These are phyloP conservation scores for Beauveria sp. DNA, from an alignment of 2,329 filamentous ascomycete genomes.

Conservation along the genomic window DNA sequence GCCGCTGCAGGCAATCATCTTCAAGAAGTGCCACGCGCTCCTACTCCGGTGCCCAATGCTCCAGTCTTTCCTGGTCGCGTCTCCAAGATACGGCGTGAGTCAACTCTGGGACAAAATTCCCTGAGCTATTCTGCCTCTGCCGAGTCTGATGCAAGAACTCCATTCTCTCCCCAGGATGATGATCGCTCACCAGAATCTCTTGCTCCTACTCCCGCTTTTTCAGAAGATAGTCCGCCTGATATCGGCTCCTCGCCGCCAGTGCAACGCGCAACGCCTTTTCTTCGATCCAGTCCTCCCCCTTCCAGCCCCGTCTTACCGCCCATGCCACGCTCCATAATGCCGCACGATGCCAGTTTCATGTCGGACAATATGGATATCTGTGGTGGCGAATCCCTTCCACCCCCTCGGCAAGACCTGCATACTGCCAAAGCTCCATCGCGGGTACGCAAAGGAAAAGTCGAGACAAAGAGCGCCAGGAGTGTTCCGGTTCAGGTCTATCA, in stretches of 20 bases:
- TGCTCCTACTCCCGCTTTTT: constrained; percentile 43
- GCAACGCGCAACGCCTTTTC: constrained; percentile 51
- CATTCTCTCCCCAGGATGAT: constrained; percentile 40
- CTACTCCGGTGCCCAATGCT: constrained; percentile 62
- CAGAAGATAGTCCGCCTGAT: constrained; percentile 65
- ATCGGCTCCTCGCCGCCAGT: constrained; percentile 89
- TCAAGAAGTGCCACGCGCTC: constrained; percentile 67
- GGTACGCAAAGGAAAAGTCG: constrained; percentile 1
- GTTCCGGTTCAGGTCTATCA: constrained; percentile 38
- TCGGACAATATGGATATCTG: constrained; percentile 63
- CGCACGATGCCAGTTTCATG: constrained; percentile 76
- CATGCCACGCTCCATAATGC: constrained; percentile 51
- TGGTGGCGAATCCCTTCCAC: constrained; percentile 48
- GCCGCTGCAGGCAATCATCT: constrained; percentile 42
- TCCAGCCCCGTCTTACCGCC: constrained; percentile 74
- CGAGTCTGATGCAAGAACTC: constrained; percentile 27
- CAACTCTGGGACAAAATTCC: constrained; percentile 47
- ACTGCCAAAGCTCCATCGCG: not conserved
- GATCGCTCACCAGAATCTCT: constrained; percentile 48
- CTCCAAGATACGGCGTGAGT: constrained; percentile 51
- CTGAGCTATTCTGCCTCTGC: constrained; percentile 39
- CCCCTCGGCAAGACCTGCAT: constrained; percentile 24
- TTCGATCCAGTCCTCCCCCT: constrained; percentile 54
- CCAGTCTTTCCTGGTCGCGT: constrained; percentile 26
- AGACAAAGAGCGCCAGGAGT: constrained; percentile 28